phyloP scores from a whole-genome alignment of 208 protist species.

The Naegleria fowleri region DNA sequence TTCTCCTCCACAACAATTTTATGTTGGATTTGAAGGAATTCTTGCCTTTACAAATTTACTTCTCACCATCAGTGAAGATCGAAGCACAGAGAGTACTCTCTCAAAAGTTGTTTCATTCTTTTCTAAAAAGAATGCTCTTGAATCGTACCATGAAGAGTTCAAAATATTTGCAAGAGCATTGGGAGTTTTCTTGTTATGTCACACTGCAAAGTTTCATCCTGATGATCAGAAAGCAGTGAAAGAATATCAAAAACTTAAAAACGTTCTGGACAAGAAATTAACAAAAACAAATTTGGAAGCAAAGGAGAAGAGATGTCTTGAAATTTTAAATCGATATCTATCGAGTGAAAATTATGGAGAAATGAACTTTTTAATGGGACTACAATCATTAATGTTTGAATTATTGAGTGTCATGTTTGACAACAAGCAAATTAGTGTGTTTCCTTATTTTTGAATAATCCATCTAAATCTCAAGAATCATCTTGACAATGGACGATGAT shows the following conservation, averaged over 20 bases:
- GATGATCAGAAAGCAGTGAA: background rate
- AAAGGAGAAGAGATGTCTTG: background rate
- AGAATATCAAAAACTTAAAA: background rate
- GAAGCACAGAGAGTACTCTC: background rate
- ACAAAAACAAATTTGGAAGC: background rate
- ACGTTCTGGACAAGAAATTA: background rate
- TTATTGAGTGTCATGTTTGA: background rate
- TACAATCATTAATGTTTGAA: background rate
- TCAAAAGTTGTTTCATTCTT: background rate
- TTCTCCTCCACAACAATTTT: background rate
- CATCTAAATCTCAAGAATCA: too few relatives aligned
- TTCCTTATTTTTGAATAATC: too few relatives aligned
- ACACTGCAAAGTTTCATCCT: background rate
- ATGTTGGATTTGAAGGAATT: background rate
- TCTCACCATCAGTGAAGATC: background rate
- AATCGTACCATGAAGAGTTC: background rate
- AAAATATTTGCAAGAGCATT: background rate
- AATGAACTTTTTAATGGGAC: background rate
- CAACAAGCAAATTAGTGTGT: too few relatives aligned
- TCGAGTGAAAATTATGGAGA: background rate
- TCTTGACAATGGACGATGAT: too few relatives aligned
- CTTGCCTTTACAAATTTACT: background rate
- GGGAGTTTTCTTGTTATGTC: background rate
- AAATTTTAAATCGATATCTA: background rate
- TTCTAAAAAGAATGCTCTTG: background rate